Evolutionary conservation across 371 early-diverging fungal species (phyloP).

Genomic region (Sporodiniella umbellata): DNA sequence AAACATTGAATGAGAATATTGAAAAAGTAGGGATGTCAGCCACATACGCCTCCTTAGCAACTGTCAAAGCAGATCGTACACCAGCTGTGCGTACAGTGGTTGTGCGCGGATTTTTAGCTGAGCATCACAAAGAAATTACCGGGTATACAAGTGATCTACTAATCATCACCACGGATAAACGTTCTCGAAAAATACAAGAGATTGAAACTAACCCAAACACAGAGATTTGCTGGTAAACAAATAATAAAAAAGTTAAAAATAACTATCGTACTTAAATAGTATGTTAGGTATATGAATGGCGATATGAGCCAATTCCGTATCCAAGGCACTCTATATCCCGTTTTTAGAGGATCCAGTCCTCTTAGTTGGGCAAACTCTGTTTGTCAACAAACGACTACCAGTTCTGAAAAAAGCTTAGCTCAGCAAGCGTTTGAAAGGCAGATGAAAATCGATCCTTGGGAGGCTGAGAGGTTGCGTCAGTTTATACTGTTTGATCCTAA

Average conservation of each 20-base stretch:
- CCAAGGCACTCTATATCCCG: constrained; percentile 12
- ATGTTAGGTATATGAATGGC: constrained; percentile 33
- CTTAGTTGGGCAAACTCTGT: background rate
- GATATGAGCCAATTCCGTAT: constrained; percentile 40
- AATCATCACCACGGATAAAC: constrained; percentile 29
- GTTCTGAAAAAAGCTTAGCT: constrained; percentile 9
- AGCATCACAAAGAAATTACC: constrained; percentile 32
- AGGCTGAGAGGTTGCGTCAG: constrained; percentile 33
- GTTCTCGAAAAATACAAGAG: constrained; percentile 38
- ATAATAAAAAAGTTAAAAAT: constrained; percentile 5
- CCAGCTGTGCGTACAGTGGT: constrained; percentile 50
- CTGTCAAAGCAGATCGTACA: constrained; percentile 29
- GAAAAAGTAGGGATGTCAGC: constrained; percentile 27
- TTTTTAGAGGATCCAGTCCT: constrained; percentile 1
- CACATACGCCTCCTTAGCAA: constrained; percentile 37
- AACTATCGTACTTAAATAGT: background rate
- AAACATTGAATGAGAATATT: constrained; percentile 33
- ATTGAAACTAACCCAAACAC: constrained; percentile 23
- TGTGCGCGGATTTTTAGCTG: constrained; percentile 47
- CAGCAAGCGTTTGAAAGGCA: constrained; percentile 21
- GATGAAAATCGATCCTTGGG: constrained; percentile 20
- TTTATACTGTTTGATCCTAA: constrained; percentile 15
- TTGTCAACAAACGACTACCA: background rate
- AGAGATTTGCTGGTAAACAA: constrained; percentile 50
- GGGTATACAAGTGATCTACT: constrained; percentile 44